phyloP scores from a whole-genome alignment of 441 rosid genomes.

The Croton laevigatus region DNA sequence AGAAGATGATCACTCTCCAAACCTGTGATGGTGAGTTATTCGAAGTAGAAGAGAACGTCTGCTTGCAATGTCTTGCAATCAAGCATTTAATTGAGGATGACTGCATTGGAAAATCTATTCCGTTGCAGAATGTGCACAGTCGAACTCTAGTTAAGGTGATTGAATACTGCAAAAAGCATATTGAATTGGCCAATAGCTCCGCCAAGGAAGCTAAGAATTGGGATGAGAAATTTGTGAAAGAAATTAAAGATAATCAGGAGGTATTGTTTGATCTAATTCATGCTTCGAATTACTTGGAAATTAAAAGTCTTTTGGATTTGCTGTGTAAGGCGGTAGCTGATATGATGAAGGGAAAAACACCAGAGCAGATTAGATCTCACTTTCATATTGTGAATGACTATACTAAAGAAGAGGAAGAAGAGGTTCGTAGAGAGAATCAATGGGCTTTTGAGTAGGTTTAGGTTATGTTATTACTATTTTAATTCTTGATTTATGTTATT shows the following conservation, averaged over 20 bases:
- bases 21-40: conserved; percentile 28
- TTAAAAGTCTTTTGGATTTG: conserved; percentile 54
- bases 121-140: conserved; percentile 31
- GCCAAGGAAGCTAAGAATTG: background rate
- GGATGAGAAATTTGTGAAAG: background rate
- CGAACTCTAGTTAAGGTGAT: background rate
- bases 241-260: background rate
- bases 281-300: conserved; percentile 67
- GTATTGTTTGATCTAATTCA: background rate
- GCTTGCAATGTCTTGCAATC: conserved; percentile 34
- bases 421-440: conserved; percentile 66
- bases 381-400: conserved; percentile 63
- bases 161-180: background rate
- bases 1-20: background rate
- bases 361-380: conserved; percentile 51
- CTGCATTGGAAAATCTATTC: conserved; percentile 32
- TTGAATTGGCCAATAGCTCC: background rate
- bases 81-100: conserved; percentile 38
- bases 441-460: conserved; percentile 64
- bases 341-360: conserved; percentile 64
- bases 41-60: conserved; percentile 34
- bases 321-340: conserved; percentile 65
- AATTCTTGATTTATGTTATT: too few relatives aligned
- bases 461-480: too few relatives aligned
- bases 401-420: conserved; percentile 59